Evolutionary conservation across 2,329 filamentous ascomycete species (phyloP), one percentile per base, ranked within the genome.

Genomic region (Trichoderma arundinaceum): DNA sequence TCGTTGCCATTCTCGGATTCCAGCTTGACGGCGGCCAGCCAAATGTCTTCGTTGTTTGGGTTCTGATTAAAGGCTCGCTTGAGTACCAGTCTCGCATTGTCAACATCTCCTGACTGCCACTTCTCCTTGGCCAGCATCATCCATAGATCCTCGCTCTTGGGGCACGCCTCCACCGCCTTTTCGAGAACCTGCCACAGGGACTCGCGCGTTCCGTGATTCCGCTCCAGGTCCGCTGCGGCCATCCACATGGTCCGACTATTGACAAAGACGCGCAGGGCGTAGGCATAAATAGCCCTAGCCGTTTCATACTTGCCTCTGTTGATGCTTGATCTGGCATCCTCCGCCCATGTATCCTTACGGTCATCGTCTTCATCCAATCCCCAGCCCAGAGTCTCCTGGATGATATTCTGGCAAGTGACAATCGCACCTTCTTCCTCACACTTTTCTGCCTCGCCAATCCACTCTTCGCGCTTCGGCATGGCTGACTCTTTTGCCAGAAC

Each of bases 391-490:
- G 95, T 99, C 74, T 97, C 93, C 53, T 90, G 88, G 70, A 99
- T 90, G 70, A 99, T 98, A 54, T 92, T 90, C 68, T 89, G 89
- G 74, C 94, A 97, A 0, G 95, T 98, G 48, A 94, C 82, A 10
- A 91, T 83, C 15, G 94, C 93, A 7, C 92, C 94, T 76, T 98
- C 95, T 65, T 92, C 90, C 77, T 99, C 95, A 74, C 94, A 98
- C 69, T 91, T 91, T 77, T 99, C 95, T 0, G 95, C 96, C 77
- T 98, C 93, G 5, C 87, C 84, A 61, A 99, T 96, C 95, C 95
- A 99, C 71, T 97, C 94, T 76, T 99, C 95, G 46, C 96, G 90
- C 78, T 96, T 96, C 44, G 95, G 87, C 96, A 99, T 99, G 10
- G 95, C 94, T 33, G 92, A 94, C 74, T 96, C 93, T 73, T 93